Evolutionary conservation across 2,329 filamentous ascomycete genomes (phyloP).

Genomic region (Fusarium bulbicola): DNA sequence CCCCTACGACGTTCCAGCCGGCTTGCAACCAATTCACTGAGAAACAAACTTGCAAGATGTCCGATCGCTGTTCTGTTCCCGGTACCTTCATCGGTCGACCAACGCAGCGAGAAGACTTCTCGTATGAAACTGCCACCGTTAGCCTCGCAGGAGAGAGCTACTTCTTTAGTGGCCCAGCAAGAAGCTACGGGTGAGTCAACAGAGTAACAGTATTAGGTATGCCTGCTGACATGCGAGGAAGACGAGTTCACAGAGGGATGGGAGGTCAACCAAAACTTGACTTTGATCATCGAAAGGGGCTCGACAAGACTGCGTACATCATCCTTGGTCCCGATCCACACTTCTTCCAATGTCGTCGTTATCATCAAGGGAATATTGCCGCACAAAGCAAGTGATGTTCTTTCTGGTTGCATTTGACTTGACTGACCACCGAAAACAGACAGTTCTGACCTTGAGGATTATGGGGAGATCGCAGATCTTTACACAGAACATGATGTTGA

Average conservation of each 20-base stretch:
- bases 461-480: slow-evolving; percentile 24
- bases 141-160: slow-evolving; percentile 31
- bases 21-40: background rate
- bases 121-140: slow-evolving; percentile 21
- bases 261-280: background rate
- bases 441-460: slow-evolving; percentile 28
- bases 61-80: background rate
- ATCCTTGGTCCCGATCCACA: slow-evolving; percentile 30
- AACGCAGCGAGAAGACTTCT: slow-evolving; percentile 7
- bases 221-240: background rate
- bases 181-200: slow-evolving; percentile 31
- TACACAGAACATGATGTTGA: slow-evolving; percentile 32
- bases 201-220: background rate
- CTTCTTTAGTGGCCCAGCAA: slow-evolving; percentile 34
- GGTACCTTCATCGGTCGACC: background rate
- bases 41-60: background rate
- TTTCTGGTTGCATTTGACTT: too few species aligned
- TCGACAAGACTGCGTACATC: slow-evolving; percentile 18
- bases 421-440: background rate
- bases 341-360: slow-evolving; percentile 37
- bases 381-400: slow-evolving; percentile 18
- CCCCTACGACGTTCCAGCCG: background rate
- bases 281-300: slow-evolving; percentile 16
- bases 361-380: slow-evolving; percentile 17
- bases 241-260: background rate